Base-by-base conservation (phyloP, 345 rosid species). In the Streptanthus diversifolius region DNA sequence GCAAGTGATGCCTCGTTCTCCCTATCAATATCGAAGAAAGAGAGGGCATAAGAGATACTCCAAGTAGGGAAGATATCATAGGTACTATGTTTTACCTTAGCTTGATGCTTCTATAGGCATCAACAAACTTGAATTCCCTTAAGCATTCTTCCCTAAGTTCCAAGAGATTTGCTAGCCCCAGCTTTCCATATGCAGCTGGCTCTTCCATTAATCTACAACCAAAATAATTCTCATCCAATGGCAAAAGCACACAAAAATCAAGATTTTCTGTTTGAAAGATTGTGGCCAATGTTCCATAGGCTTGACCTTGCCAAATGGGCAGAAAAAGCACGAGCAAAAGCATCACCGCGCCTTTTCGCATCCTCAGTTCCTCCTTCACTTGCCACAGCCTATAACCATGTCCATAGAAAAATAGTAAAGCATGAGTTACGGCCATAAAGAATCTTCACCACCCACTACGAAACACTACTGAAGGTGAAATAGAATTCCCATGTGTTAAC, bases 1-100 rank as follows among this genome's bases (percentile, higher is more conserved):
- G 98, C 87, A 78, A 95, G 98, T 58, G 98, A 95, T 4, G 99
- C 99, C 82, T 95, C 99, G 82, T 95, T 95, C 84, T 95, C 99
- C 87, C 99, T 95, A 82, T 51, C 52, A 75, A 36, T 66, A 72
- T 53, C 13, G 57, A 21, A 48, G 71, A 52, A 13, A 25, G 68
- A 56, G n/a, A n/a, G 32, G 22, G 61, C 43, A 14, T 68, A 5
- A 75, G 51, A 68, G 56, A 55, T 63, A 58, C 11, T 56, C 10
- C 11, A 67, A 29, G 64, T 33, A 27, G 61, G 36, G 35, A 66
- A 35, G 61, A 49, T 54, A 64, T 55, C 13, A 8, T 54, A 27
- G 1, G 43, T n/a, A 24, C 30, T 55, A 39, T 21, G 62, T 13
- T 22, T 71, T 77, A 95, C 98, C 99, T 91, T 79, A 73, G 98